Evolutionary conservation across 768 basidiomycete genomes (phyloP).

Genomic region (Lactarius hatsudake): DNA sequence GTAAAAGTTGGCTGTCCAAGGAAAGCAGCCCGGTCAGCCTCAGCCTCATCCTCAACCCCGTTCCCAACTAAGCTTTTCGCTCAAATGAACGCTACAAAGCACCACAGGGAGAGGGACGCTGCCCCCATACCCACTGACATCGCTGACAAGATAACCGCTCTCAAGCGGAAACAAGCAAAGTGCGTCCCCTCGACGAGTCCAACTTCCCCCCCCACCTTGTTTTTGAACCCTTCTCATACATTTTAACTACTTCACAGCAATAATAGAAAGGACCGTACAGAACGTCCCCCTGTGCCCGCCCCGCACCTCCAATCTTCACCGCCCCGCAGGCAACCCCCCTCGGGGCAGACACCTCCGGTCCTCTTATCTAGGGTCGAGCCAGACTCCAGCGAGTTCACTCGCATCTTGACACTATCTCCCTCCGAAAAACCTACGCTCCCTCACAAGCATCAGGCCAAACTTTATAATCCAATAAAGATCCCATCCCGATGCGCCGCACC

Average conservation of each 20-base stretch:
- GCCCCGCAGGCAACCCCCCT: constrained; percentile 36
- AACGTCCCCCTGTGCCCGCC: constrained; percentile 34
- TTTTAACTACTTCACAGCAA: neutral
- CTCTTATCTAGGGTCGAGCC: constrained; percentile 47
- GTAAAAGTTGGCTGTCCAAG: constrained; percentile 15
- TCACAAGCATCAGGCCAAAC: constrained; percentile 42
- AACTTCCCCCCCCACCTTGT: neutral
- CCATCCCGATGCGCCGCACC: constrained; percentile 54
- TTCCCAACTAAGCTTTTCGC: constrained; percentile 28
- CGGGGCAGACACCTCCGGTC: constrained; percentile 39
- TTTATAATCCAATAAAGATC: constrained; percentile 72
- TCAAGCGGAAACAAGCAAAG: constrained; percentile 64
- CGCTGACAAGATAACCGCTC: constrained; percentile 62
- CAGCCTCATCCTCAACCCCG: neutral
- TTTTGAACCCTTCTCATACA: neutral
- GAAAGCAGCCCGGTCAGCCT: constrained; percentile 8
- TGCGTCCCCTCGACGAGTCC: constrained; percentile 34
- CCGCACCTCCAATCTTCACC: constrained; percentile 34
- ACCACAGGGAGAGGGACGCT: constrained; percentile 37
- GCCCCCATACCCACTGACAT: constrained; percentile 45
- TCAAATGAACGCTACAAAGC: constrained; percentile 30
- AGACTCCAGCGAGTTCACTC: constrained; percentile 71
- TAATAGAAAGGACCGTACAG: constrained; percentile 23
- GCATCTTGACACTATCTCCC: constrained; percentile 64
- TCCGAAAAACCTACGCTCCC: constrained; percentile 37